Evolutionary conservation across 352 stramenopile genomes (phyloP).

Genomic region (Aphanomyces astaci): DNA sequence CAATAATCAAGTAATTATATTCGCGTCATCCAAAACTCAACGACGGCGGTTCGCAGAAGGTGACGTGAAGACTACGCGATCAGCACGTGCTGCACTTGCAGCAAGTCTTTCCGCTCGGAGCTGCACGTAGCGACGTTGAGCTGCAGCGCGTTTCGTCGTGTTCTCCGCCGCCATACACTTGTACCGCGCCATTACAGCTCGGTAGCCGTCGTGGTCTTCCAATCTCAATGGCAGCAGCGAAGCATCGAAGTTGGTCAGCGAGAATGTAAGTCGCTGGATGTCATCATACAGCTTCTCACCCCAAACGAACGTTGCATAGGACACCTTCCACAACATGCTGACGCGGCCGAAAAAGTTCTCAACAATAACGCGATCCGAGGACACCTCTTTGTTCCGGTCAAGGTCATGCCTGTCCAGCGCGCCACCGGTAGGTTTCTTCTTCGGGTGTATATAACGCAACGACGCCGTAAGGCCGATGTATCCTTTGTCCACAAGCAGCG

Average conservation of each 20-base stretch:
- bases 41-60: too few relatives aligned
- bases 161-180: not conserved
- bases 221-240: conserved; percentile 14
- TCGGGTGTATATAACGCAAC: not conserved
- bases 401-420: conserved; percentile 14
- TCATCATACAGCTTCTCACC: conserved; percentile 24
- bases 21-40: too few relatives aligned
- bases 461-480: conserved; percentile 7
- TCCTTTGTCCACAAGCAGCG: conserved; percentile 19
- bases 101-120: not conserved
- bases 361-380: conserved; percentile 24
- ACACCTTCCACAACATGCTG: conserved; percentile 24
- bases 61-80: not conserved
- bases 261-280: conserved; percentile 19
- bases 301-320: conserved; percentile 25
- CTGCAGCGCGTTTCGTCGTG: not conserved
- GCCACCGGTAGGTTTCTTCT: conserved; percentile 3
- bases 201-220: conserved; percentile 23
- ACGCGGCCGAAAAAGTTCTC: conserved; percentile 26
- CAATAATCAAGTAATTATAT: too few relatives aligned
- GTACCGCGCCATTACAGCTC: conserved; percentile 21
- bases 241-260: conserved; percentile 28
- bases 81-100: not conserved
- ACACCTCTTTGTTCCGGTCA: conserved; percentile 21
- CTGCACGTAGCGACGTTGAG: not conserved